Base-by-base conservation (phyloP, 2,329 filamentous ascomycete species). In the Colletotrichum agaves region DNA sequence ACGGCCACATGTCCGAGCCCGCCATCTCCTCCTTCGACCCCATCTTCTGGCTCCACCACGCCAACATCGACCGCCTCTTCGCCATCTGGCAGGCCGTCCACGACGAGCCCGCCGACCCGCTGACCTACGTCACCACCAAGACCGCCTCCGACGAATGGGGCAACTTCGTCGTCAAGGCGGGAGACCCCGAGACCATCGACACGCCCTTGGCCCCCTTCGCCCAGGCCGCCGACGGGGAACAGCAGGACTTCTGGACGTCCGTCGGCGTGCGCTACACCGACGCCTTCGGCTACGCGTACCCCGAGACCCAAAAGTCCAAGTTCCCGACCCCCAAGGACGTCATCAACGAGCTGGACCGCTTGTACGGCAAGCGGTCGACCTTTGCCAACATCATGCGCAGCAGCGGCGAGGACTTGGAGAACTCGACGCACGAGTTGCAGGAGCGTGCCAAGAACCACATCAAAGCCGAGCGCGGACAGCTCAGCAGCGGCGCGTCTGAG, bases 11-110 rank as follows among this genome's bases (percentile, higher is more conserved):
- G 72, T 68, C 81, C 4, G 83, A 82, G 67, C 80, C 84, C 12
- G 81, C 84, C 35, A 86, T 86, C 67, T 85, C 88, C 11, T 83
- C 86, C 0, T 91, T 89, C 73, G 90, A 91, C 73, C 88, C 89
- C 0, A 76, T 88, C 8, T 91, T 90, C 76, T 89, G 84, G 83
- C 77, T 91, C n/a, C 61, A 67, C 27, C 57, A 65, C 57, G 41
- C 44, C 49, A 69, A 69, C 44, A 53, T 69, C 50, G 66, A 69
- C 62, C 66, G 66, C 8, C 37, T 69, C 2, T 61, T 66, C 23
- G 62, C 66, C 21, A 69, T 69, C 44, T 69, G 66, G 66, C 66
- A 69, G 39, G 66, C 56, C 8, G 33, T 64, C 27, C 55, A 69
- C 44, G 66, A 69, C 50, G 46, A 67, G 8, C 64, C 61, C 31